Conservation (phyloP, 2,329 filamentous ascomycete species). For the Fusarium proliferatum region DNA sequence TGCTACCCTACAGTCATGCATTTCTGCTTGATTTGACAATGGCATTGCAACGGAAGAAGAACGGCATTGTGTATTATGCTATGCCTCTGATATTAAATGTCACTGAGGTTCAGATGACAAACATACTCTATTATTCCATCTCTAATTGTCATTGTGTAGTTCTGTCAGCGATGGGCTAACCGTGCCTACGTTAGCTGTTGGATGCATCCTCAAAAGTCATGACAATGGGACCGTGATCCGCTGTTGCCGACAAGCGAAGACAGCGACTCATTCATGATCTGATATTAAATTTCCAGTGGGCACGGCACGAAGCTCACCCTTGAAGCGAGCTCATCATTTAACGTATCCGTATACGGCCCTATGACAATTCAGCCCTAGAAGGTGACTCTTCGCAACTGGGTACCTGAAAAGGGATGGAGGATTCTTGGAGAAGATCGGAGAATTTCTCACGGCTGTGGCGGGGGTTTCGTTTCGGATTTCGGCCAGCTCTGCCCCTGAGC, state of each 20-base stretch:
- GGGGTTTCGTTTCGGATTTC: slow-evolving; percentile 3
- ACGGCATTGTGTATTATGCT: neutral
- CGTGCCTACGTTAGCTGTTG: neutral
- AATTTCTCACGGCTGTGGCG: neutral
- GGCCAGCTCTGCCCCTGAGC: neutral
- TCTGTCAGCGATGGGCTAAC: fast-evolving
- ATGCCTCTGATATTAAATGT: neutral
- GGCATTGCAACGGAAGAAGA: neutral
- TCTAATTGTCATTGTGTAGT: too few relatives aligned
- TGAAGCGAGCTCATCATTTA: neutral
- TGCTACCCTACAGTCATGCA: neutral
- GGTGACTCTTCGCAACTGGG: neutral
- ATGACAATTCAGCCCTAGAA: neutral
- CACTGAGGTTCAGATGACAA: neutral
- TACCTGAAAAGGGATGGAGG: slow-evolving; percentile 13
- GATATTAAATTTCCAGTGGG: neutral
- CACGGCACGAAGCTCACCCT: neutral
- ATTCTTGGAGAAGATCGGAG: slow-evolving; percentile 9
- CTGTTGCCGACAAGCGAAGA: neutral
- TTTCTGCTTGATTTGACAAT: neutral
- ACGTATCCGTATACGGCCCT: neutral
- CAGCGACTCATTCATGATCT: neutral
- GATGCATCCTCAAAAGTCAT: fast-evolving
- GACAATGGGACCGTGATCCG: neutral
- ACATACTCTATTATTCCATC: neutral